These are phyloP conservation scores for Scutellaria barbata DNA, from an alignment of 257 asterid species.

Conservation along the genomic window DNA sequence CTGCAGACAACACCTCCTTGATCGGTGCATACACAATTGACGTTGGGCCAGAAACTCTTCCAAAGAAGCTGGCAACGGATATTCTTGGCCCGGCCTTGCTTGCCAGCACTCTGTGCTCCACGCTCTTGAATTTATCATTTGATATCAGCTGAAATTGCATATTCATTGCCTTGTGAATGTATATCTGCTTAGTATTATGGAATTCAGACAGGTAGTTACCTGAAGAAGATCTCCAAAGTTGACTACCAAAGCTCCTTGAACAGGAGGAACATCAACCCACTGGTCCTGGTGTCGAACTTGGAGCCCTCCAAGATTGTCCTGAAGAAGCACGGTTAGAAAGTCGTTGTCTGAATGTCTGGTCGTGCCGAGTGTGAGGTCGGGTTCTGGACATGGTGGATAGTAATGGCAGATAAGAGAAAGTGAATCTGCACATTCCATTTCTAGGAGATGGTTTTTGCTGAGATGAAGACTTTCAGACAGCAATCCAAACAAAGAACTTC, in stretches of 20 bases:
- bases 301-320: slow-evolving; percentile 55
- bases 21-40: slow-evolving; percentile 41
- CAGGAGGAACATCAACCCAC: slow-evolving; percentile 55
- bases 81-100: slow-evolving; percentile 50
- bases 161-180: neutral
- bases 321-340: slow-evolving; percentile 50
- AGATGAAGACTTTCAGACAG: slow-evolving; percentile 53
- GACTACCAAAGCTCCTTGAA: slow-evolving; percentile 50
- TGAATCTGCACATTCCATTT: slow-evolving; percentile 49
- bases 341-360: slow-evolving; percentile 45
- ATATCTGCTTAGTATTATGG: neutral
- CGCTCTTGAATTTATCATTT: slow-evolving; percentile 51
- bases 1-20: slow-evolving; percentile 47
- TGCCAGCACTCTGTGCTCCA: slow-evolving; percentile 51
- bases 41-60: slow-evolving; percentile 25
- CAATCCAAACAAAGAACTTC: slow-evolving; percentile 40
- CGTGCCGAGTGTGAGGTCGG: slow-evolving; percentile 45
- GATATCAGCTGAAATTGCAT: slow-evolving; percentile 40
- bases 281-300: slow-evolving; percentile 49
- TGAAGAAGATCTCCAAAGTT: slow-evolving; percentile 56
- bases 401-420: slow-evolving; percentile 41
- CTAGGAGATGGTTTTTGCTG: slow-evolving; percentile 36
- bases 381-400: slow-evolving; percentile 62
- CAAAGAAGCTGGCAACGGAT: slow-evolving; percentile 60
- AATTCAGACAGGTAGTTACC: slow-evolving; percentile 26